Percentiles rank a stretch among this genome's conserved stretches.
These are phyloP conservation scores for Corylus americana DNA, from an alignment of 306 rosid species.

Conservation along the genomic window DNA sequence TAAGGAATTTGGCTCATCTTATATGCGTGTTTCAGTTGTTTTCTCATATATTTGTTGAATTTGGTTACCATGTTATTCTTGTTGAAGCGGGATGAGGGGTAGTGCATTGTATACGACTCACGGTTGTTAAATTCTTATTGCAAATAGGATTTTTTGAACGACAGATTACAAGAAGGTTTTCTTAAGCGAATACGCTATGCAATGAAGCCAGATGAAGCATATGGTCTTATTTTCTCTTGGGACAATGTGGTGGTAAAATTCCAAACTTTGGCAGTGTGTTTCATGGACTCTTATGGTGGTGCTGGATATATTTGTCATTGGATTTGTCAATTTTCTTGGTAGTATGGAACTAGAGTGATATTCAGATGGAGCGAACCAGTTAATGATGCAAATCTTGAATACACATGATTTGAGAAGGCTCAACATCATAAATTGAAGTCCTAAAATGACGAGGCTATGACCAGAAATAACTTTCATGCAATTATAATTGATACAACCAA, in stretches of 20 bases:
- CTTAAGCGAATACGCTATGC: constrained; percentile 94
- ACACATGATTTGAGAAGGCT: not conserved
- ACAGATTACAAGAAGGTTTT: constrained; percentile 90
- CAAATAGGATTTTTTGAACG: constrained; percentile 90
- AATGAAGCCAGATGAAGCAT: constrained; percentile 99
- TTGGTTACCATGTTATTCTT: constrained; percentile 15
- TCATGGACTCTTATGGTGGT: not conserved
- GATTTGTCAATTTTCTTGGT: not conserved
- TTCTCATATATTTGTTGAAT: not conserved
- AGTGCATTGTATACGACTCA: constrained; percentile 18
- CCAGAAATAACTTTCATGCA: not conserved
- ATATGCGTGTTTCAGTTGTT: not conserved
- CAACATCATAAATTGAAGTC: not conserved
- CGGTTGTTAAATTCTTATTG: constrained; percentile 38
- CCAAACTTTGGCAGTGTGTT: constrained; percentile 18
- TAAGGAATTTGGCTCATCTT: constrained; percentile 38
- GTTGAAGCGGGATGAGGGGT: not conserved
- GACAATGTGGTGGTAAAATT: constrained; percentile 91
- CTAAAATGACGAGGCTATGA: constrained; percentile 16
- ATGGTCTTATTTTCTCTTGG: constrained; percentile 95
- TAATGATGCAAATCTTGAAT: not conserved
- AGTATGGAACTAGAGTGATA: not conserved
- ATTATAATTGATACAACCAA: not conserved
- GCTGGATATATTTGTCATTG: constrained; percentile 24
- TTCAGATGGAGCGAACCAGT: constrained; percentile 1